Percentiles rank a stretch among this genome's conserved stretches.
phyloP scores from a whole-genome alignment of 139 green algal species.

The Eudorina sp. region DNA sequence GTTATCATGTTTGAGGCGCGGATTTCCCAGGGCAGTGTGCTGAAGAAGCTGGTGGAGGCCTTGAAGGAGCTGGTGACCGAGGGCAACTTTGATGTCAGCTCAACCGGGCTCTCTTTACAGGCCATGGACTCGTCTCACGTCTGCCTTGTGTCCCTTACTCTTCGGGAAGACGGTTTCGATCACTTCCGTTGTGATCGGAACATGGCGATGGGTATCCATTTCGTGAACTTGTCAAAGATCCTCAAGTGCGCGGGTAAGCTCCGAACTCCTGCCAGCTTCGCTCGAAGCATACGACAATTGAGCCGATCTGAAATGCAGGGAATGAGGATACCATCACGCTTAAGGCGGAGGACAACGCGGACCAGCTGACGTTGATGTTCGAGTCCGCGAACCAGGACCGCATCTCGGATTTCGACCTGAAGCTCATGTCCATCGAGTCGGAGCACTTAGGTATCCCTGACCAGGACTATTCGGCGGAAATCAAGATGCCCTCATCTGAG shows the following conservation, averaged over 20 bases:
- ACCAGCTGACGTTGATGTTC: constrained; percentile 98
- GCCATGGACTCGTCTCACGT: constrained; percentile 99
- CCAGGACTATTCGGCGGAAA: constrained; percentile 89
- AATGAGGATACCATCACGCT: constrained; percentile 98
- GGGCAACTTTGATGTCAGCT: constrained; percentile 97
- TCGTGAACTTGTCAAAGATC: constrained; percentile 97
- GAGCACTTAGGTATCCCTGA: constrained; percentile 99
- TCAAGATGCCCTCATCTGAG: constrained; percentile 79
- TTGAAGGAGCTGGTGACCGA: constrained; percentile 98
- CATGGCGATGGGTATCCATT: constrained; percentile 94
- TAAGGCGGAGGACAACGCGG: constrained; percentile 94
- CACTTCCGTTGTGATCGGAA: constrained; percentile 97
- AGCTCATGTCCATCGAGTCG: constrained; percentile 99
- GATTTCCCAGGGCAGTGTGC: constrained; percentile 76
- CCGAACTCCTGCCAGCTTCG: no score
- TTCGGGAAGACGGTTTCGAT: constrained; percentile 95
- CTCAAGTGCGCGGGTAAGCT: constrained; percentile 92
- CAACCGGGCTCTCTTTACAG: constrained; percentile 84
- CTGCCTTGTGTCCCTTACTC: constrained; percentile 87
- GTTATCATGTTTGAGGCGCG: constrained; percentile 86
- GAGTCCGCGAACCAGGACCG: constrained; percentile 77
- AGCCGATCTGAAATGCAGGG: constrained; percentile 52
- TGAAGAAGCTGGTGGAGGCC: constrained; percentile 96
- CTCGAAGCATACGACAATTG: no score
- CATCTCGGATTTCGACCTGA: constrained; percentile 96